These are phyloP conservation scores for Naematelia aurantialba DNA, from an alignment of 768 basidiomycete species.

Conservation along the genomic window DNA sequence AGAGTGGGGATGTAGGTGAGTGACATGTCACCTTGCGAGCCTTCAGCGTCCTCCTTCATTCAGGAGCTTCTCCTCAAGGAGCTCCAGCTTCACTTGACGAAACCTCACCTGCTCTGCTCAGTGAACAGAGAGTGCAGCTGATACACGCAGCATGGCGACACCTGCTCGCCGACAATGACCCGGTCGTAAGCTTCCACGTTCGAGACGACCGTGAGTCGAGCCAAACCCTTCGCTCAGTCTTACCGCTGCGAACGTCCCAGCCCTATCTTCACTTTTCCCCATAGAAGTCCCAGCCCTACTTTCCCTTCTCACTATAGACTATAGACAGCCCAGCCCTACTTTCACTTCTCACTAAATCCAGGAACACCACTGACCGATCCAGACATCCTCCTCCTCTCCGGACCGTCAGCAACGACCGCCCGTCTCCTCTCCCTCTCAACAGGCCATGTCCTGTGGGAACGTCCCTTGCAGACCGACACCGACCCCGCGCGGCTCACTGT, in stretches of 20 bases:
- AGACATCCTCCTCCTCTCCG: slow-evolving; percentile 74
- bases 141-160: slow-evolving; percentile 76
- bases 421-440: slow-evolving; percentile 64
- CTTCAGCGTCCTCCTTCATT: too few species aligned
- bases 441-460: slow-evolving; percentile 67
- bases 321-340: background rate
- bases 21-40: too few species aligned
- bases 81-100: too few species aligned
- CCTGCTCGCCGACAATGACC: slow-evolving; percentile 66
- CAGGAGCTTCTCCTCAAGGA: too few species aligned
- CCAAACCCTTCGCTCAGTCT: too few species aligned
- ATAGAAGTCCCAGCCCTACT: too few species aligned
- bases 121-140: too few species aligned
- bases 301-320: slow-evolving; percentile 13
- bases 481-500: slow-evolving; percentile 55
- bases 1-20: slow-evolving; percentile 70
- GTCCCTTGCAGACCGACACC: slow-evolving; percentile 56
- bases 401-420: slow-evolving; percentile 65
- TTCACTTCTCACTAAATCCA: background rate
- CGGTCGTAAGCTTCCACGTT: slow-evolving; percentile 62
- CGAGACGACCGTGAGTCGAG: slow-evolving; percentile 60
- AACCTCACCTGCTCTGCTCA: too few species aligned
- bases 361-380: background rate
- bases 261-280: too few species aligned
- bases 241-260: too few species aligned